Evolutionary conservation across 441 rosid species (phyloP), one percentile per base, ranked within the genome.

Genomic region (Capsella rubella): DNA sequence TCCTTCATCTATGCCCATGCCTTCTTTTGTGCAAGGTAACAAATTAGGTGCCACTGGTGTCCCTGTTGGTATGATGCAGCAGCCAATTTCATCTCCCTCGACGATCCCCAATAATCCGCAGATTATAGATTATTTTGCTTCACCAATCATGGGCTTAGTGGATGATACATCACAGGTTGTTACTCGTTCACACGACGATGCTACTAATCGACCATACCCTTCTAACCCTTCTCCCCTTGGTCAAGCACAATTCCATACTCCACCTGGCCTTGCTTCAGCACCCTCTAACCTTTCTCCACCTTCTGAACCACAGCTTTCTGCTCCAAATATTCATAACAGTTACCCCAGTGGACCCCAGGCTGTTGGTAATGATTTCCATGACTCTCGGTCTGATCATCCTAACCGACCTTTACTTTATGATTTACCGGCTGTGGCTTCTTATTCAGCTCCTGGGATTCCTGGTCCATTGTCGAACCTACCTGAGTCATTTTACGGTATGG

Each of bases 11-110:
- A 73, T 80, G 74, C 70, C 81, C 5, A 27, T 69, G 28, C 84
- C 85, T 29, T 65, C 71, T 67, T 62, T 78, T 73, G 64, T 69
- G 82, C 90, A 81, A 69, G 80, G 76, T 68, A 74, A 73, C 58
- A 57, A 49, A 40, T 73, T 63, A 67, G 54, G 79, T 64, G 39
- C 71, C 18, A 28, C 47, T 72, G 74, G 76, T 68, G 42, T 29
- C 28, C 74, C 71, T 60, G 52, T 64, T 56, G 54, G 74, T 78
- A 67, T 67, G 73, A 75, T 21, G 66, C 63, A 68, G 10, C 73
- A 79, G 9, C 27, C 62, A 34, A 57, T 63, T 9, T 65, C 84
- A 63, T 73, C 86, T 9, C 51, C 82, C 25, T 14, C 81, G 37
- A 49, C 52, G 0, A 40, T 50, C 49, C 81, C 79, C 46, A 76